These are phyloP conservation scores for Streptanthus diversifolius DNA, from an alignment of 345 rosid species.

Conservation along the genomic window DNA sequence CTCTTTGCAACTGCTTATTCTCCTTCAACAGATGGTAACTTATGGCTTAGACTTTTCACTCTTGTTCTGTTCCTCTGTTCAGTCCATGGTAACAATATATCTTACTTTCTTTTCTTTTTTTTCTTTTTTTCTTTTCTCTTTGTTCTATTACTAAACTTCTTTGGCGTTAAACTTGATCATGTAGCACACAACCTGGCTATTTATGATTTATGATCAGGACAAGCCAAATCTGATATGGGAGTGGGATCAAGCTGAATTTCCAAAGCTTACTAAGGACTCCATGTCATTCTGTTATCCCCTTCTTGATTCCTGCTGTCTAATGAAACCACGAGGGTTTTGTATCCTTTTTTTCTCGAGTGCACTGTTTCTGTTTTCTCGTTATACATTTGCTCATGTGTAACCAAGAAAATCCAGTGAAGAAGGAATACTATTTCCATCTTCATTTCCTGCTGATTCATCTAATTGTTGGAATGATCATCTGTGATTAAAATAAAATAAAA, in stretches of 20 bases:
- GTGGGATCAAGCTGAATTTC: constrained; percentile 51
- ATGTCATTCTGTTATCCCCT: not conserved
- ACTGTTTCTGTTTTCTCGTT: too few relatives aligned
- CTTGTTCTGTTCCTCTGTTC: constrained; percentile 10
- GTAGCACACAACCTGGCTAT: not conserved
- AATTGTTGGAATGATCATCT: constrained; percentile 4
- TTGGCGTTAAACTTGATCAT: not conserved
- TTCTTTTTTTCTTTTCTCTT: constrained; percentile 47
- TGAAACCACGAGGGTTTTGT: not conserved
- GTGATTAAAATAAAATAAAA: not conserved
- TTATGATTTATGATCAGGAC: not conserved
- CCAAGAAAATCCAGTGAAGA: not conserved
- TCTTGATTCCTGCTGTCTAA: not conserved
- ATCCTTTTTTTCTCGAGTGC: not conserved
- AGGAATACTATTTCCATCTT: not conserved
- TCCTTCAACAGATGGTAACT: constrained; percentile 73
- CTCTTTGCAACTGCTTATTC: constrained; percentile 55
- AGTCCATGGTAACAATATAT: constrained; percentile 36
- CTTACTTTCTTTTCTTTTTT: too few relatives aligned
- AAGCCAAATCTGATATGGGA: constrained; percentile 51
- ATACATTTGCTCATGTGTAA: not conserved
- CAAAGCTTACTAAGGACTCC: not conserved
- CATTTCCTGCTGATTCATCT: not conserved
- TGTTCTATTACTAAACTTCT: not conserved
- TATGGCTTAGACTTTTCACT: constrained; percentile 21